phyloP scores from a whole-genome alignment of 2,329 filamentous ascomycete genomes.

The Fusarium burgessii region DNA sequence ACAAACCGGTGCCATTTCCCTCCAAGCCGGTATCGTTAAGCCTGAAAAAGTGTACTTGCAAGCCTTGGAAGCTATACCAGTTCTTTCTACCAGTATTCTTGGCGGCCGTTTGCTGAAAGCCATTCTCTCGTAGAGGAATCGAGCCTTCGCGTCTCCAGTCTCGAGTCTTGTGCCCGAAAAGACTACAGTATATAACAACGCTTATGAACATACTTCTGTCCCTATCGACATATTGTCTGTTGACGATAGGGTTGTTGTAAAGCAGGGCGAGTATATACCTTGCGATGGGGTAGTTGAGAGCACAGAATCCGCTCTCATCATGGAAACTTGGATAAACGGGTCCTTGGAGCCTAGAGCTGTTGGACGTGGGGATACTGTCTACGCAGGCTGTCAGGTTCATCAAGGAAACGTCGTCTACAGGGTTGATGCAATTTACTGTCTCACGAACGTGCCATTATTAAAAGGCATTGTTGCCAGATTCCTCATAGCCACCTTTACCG shows the following conservation, averaged over 20 bases:
- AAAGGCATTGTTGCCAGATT: too few species aligned
- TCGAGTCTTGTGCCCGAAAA: neutral
- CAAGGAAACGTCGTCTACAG: neutral
- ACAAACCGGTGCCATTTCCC: neutral
- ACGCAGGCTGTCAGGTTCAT: fast-evolving
- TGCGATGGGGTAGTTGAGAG: neutral
- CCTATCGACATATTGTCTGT: neutral
- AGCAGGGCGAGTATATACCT: neutral
- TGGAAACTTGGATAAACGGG: neutral
- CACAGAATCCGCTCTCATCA: neutral
- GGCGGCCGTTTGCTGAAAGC: neutral
- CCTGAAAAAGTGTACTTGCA: fast-evolving
- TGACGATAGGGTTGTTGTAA: neutral
- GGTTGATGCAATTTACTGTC: too few species aligned
- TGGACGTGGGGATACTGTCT: fast-evolving
- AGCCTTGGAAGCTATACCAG: neutral
- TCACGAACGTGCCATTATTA: too few species aligned
- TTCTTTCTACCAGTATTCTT: neutral
- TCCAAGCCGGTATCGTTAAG: fast-evolving
- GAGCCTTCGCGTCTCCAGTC: neutral
- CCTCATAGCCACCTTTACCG: too few species aligned
- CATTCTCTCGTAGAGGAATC: neutral
- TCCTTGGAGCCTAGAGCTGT: neutral
- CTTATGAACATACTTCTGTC: fast-evolving
- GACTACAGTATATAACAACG: fast-evolving